Conservation (phyloP, 306 rosid genomes). For the Clitoria ternatea region DNA sequence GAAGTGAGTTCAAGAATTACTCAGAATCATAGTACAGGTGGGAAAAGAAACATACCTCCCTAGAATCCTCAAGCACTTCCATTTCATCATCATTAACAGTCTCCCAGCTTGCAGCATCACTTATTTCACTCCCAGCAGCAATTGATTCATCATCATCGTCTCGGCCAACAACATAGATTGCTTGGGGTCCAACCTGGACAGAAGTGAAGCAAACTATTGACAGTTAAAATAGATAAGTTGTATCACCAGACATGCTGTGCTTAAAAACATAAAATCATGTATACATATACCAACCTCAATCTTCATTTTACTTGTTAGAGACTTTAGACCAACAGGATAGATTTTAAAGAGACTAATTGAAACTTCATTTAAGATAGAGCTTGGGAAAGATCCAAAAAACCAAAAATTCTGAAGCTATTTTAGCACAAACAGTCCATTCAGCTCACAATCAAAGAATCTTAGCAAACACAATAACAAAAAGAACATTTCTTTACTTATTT, state of each 20-base stretch:
- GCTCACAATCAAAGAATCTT: conserved; percentile 10
- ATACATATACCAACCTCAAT: background rate
- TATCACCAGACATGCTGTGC: conserved; percentile 14
- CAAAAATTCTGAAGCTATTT: conserved; percentile 5
- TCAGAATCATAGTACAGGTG: conserved; percentile 16
- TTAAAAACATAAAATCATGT: background rate
- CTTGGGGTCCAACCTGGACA: conserved; percentile 99
- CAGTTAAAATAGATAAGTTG: conserved; percentile 16
- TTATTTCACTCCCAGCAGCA: conserved; percentile 84
- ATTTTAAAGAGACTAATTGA: conserved; percentile 9
- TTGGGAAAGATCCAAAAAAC: background rate
- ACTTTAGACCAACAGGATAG: background rate
- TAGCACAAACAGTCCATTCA: conserved; percentile 7
- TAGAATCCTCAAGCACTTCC: conserved; percentile 50
- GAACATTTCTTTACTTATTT: conserved; percentile 3
- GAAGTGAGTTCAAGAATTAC: conserved; percentile 11
- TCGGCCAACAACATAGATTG: conserved; percentile 96
- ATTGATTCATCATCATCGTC: conserved; percentile 93
- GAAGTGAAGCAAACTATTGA: conserved; percentile 25
- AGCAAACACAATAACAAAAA: background rate
- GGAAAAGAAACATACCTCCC: conserved; percentile 59
- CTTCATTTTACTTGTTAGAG: conserved; percentile 14
- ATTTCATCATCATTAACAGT: conserved; percentile 81
- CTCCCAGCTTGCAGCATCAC: conserved; percentile 99
- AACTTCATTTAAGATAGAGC: background rate